phyloP scores from a whole-genome alignment of 2,329 filamentous ascomycete genomes.

The Arthrobotrys entomopaga region DNA sequence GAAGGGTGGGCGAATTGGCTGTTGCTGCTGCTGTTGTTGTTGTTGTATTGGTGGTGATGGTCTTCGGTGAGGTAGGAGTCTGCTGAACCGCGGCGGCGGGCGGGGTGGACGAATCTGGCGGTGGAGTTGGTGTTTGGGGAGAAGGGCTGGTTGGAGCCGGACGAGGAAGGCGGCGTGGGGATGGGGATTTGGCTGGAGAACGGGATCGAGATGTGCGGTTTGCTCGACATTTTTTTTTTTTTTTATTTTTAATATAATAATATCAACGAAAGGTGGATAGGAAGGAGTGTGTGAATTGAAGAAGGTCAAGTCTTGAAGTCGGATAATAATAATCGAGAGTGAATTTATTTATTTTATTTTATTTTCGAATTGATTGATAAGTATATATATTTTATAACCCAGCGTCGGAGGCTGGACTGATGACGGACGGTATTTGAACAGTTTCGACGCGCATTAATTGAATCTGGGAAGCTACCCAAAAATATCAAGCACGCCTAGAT shows the following conservation, averaged over 20 bases:
- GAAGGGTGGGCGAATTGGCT: neutral
- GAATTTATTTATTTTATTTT: too few relatives aligned
- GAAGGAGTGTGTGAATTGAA: neutral
- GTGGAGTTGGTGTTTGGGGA: conserved; percentile 4
- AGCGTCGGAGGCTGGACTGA: too few relatives aligned
- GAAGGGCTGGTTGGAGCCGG: conserved; percentile 35
- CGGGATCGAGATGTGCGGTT: conserved; percentile 34
- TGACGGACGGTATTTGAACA: too few relatives aligned
- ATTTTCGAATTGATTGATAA: too few relatives aligned
- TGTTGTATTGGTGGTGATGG: neutral
- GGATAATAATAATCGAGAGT: too few relatives aligned
- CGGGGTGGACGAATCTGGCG: conserved; percentile 47
- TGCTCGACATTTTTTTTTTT: conserved; percentile 3
- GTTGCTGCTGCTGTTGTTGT: neutral
- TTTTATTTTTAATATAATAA: neutral
- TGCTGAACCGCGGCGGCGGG: conserved; percentile 46
- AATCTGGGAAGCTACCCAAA: too few relatives aligned
- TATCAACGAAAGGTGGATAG: neutral
- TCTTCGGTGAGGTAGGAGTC: conserved; percentile 41
- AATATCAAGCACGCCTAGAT: too few relatives aligned
- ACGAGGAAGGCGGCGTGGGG: conserved; percentile 39
- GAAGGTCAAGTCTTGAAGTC: too few relatives aligned
- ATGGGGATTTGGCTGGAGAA: conserved; percentile 36
- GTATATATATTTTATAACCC: too few relatives aligned
- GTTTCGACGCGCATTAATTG: too few relatives aligned